Evolutionary conservation across 805 yeast genomes (phyloP), one percentile per base, ranked within the genome.

Genomic region (Maudiozyma bulderi): DNA sequence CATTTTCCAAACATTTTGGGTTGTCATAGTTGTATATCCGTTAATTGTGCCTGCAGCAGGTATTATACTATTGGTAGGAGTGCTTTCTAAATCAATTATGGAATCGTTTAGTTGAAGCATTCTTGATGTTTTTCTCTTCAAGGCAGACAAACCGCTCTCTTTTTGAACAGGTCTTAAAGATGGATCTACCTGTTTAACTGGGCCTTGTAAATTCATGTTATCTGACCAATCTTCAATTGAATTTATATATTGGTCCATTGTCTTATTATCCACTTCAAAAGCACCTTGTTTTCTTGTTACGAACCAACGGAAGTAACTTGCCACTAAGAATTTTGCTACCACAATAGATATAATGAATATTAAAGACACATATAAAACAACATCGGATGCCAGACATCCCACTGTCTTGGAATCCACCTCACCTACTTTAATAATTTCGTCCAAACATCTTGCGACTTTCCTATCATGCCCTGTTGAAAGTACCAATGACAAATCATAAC

Each of bases 311-410:
- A 84, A 93, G 64, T 89, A 87, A 61, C 91, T 82, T 0, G 99
- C 97, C 64, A 91, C 73, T 11, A 84, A 49, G 58, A 93, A 93
- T 68, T 90, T 90, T 41, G 73, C 73, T 47, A 82, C 60, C 28
- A 89, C 95, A 47, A 93, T 78, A 1, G 95, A 76, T 50, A 93
- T 72, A 58, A 93, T 90, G 62, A 93, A 88, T 8, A 85, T 82
- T 59, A 93, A 74, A 1, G 97, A 86, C 6, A 84, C 76, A 57
- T 80, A 79, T 52, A 93, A 75, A 1, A 93, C 96, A 39, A 90
- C 81, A 48, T 81, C 71, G 0, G 97, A 88, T 0, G 96, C 95
- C 60, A 93, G 81, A 69, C 99, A 93, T 6, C 99, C 99, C 59
- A 93, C 80, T 6, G 95, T 81, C 38, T 86, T 86, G 2, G 90